phyloP scores from a whole-genome alignment of 306 rosid genomes.

The Vicia sativa region DNA sequence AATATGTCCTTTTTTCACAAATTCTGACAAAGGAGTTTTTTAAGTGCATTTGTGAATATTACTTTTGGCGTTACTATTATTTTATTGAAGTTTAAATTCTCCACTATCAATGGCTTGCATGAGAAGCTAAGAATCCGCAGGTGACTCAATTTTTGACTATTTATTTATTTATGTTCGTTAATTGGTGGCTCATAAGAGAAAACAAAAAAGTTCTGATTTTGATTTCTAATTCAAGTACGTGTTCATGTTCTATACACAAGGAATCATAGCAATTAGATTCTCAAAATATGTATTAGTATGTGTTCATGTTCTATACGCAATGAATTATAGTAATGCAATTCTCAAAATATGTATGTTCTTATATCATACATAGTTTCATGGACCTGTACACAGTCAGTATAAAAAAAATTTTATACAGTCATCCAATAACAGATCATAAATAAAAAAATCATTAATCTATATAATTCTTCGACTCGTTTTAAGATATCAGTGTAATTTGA shows the following conservation, averaged over 20 bases:
- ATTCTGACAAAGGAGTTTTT: constrained; percentile 32
- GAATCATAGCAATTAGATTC: too few relatives aligned
- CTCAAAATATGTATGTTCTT: neutral
- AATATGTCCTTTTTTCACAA: constrained; percentile 11
- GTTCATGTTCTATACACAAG: constrained; percentile 6
- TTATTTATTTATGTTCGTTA: constrained; percentile 27
- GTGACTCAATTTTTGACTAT: constrained; percentile 40
- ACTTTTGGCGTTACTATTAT: constrained; percentile 28
- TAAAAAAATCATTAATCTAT: too few relatives aligned
- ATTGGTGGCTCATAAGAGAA: constrained; percentile 3
- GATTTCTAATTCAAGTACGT: constrained; percentile 12
- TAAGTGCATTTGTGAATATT: constrained; percentile 36
- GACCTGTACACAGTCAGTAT: too few relatives aligned
- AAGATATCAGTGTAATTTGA: too few relatives aligned
- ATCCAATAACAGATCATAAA: too few relatives aligned
- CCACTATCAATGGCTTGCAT: constrained; percentile 69
- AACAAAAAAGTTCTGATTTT: neutral
- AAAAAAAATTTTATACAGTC: too few relatives aligned
- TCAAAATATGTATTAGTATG: neutral
- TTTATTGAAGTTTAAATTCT: constrained; percentile 34
- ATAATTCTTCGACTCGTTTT: too few relatives aligned
- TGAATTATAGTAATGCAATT: neutral
- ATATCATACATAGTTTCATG: neutral
- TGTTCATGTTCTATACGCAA: constrained; percentile 9
- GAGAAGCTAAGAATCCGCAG: constrained; percentile 40